Evolutionary conservation across 1,284 basidiomycete species (phyloP).

Genomic region (Moniliella sp.): DNA sequence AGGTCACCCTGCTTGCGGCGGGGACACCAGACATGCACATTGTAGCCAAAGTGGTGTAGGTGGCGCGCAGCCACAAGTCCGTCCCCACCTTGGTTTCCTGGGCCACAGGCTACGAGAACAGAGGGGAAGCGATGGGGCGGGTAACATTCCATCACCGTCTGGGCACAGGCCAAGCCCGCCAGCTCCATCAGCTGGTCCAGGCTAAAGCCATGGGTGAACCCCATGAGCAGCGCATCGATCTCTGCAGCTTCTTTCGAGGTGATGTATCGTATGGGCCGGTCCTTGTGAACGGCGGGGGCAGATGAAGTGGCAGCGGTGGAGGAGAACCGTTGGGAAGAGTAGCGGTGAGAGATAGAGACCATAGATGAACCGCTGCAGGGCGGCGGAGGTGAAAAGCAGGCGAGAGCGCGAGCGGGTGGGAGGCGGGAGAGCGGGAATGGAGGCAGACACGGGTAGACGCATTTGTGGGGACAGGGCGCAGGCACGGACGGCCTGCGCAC

Average conservation of each 20-base stretch:
- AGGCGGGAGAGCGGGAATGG: too few species aligned
- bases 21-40: conserved; percentile 23
- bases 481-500: too few species aligned
- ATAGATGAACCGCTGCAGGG: too few species aligned
- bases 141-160: conserved; percentile 59
- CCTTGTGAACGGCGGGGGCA: too few species aligned
- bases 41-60: conserved; percentile 37
- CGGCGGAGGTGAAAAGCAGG: too few species aligned
- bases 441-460: too few species aligned
- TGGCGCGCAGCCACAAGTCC: conserved; percentile 82
- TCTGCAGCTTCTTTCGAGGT: conserved; percentile 11
- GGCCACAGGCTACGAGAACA: conserved; percentile 80
- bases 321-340: too few species aligned
- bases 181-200: too few species aligned
- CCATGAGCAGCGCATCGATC: conserved; percentile 26
- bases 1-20: conserved; percentile 22
- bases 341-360: too few species aligned
- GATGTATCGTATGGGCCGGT: conserved; percentile 14
- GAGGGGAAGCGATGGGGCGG: conserved; percentile 45
- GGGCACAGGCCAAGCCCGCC: conserved; percentile 82
- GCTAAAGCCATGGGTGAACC: conserved; percentile 11
- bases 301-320: too few species aligned
- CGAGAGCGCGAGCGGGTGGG: too few species aligned
- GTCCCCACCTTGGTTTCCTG: conserved; percentile 75
- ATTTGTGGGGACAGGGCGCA: too few species aligned